Conservation (phyloP, 2,329 filamentous ascomycete species). For the Fusarium annulatum region DNA sequence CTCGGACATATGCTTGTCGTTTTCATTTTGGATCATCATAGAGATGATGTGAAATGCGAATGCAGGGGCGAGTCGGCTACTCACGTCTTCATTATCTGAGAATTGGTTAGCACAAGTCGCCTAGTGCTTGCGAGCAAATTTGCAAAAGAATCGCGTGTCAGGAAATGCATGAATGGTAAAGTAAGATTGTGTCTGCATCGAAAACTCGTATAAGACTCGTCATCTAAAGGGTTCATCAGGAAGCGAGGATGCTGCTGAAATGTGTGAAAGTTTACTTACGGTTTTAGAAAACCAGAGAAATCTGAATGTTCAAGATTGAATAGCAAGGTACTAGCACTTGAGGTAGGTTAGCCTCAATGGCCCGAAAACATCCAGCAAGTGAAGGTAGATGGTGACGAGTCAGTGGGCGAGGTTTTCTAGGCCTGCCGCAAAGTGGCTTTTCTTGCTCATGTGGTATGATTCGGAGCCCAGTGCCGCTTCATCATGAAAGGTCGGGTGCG, state of each 20-base stretch:
- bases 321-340: conserved; percentile 31
- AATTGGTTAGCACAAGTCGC: conserved; percentile 36
- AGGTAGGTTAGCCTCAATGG: conserved; percentile 37
- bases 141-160: conserved; percentile 47
- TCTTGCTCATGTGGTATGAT: conserved; percentile 74
- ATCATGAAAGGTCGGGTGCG: conserved; percentile 67
- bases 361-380: conserved; percentile 15
- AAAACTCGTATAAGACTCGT: conserved; percentile 82
- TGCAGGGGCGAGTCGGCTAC: conserved; percentile 30
- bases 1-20: conserved; percentile 99
- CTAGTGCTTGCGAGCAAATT: conserved; percentile 10
- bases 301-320: no score
- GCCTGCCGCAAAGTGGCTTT: conserved; percentile 95
- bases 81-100: conserved; percentile 36
- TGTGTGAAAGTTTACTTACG: conserved; percentile 31
- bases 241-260: conserved; percentile 42
- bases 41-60: conserved; percentile 35
- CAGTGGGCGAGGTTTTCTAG: conserved; percentile 99
- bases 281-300: background rate
- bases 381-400: conserved; percentile 53
- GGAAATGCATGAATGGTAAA: conserved; percentile 79
- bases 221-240: conserved; percentile 67
- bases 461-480: conserved; percentile 99
- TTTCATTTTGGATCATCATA: conserved; percentile 87
- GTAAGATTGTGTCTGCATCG: conserved; percentile 74